Evolutionary conservation across 768 basidiomycete species (phyloP).

Genomic region (Russula olivacea): DNA sequence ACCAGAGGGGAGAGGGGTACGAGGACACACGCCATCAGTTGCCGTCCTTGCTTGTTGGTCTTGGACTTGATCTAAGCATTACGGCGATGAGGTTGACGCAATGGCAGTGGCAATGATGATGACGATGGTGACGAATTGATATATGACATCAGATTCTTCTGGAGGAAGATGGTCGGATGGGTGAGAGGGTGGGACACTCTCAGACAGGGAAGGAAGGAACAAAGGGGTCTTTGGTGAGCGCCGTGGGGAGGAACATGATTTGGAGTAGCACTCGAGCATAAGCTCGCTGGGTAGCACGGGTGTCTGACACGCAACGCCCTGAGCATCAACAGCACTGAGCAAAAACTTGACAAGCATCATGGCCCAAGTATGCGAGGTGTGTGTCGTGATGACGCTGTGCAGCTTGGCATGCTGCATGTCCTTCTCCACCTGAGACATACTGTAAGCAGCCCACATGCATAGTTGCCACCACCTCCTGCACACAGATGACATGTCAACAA

Average conservation of each 20-base stretch:
- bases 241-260: slow-evolving; percentile 39
- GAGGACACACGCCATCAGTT: slow-evolving; percentile 12
- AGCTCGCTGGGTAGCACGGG: slow-evolving; percentile 68
- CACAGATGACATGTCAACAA: not conserved
- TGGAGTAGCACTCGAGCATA: slow-evolving; percentile 55
- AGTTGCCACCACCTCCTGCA: slow-evolving; percentile 76
- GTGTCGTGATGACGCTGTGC: slow-evolving; percentile 81
- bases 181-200: not conserved
- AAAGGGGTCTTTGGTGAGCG: slow-evolving; percentile 7
- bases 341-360: slow-evolving; percentile 84
- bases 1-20: not conserved
- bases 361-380: slow-evolving; percentile 95
- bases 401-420: slow-evolving; percentile 63
- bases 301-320: slow-evolving; percentile 76
- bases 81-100: not conserved
- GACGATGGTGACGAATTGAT: not conserved
- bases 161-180: not conserved
- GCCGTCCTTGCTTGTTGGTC: slow-evolving; percentile 3
- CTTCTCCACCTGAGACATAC: slow-evolving; percentile 77
- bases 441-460: slow-evolving; percentile 85
- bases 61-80: not conserved
- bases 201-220: slow-evolving; percentile 13
- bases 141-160: not conserved
- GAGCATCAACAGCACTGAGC: slow-evolving; percentile 69
- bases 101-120: not conserved